A percentile compares a stretch with the other conserved stretches of the same genome.
Evolutionary conservation across 371 early-diverging fungal species (phyloP).

Genomic region (Cokeromyces recurvatus): DNA sequence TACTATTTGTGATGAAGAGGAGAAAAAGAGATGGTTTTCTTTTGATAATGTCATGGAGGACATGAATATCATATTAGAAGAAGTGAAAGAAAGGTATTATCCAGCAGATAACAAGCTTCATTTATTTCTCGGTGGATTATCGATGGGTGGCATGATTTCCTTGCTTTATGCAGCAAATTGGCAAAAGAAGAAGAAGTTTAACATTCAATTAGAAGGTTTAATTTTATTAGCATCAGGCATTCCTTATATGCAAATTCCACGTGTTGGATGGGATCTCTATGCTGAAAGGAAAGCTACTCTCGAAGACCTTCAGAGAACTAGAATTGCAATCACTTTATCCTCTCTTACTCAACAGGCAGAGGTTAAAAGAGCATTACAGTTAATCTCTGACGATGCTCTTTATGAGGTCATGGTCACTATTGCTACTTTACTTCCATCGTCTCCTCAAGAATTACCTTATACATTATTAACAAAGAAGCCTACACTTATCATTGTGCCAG

Average conservation of each 20-base stretch:
- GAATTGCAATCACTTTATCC: slow-evolving; percentile 15
- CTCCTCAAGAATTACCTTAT: neutral
- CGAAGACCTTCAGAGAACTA: slow-evolving; percentile 6
- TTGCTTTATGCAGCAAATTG: slow-evolving; percentile 12
- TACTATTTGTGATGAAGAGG: neutral
- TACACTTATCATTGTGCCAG: slow-evolving; percentile 25
- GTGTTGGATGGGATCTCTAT: slow-evolving; percentile 25
- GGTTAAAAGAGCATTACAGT: slow-evolving; percentile 14
- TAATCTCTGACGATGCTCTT: slow-evolving; percentile 12
- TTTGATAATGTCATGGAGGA: slow-evolving; percentile 20
- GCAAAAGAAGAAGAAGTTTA: neutral
- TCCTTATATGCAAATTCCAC: slow-evolving; percentile 14
- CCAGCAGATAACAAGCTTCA: neutral
- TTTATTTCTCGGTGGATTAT: slow-evolving; percentile 30
- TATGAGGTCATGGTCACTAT: slow-evolving; percentile 18
- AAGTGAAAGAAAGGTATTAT: slow-evolving; percentile 11
- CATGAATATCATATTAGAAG: slow-evolving; percentile 9
- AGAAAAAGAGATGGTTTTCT: slow-evolving; percentile 1
- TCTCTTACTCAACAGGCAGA: slow-evolving; percentile 9
- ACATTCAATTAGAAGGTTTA: slow-evolving; percentile 13
- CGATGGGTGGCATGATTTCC: slow-evolving; percentile 38
- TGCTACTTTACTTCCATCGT: slow-evolving; percentile 6
- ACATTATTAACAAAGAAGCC: neutral
- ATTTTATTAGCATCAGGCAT: slow-evolving; percentile 26
- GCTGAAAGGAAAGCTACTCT: slow-evolving; percentile 8